Evolutionary conservation across 2,329 filamentous ascomycete genomes (phyloP).

Genomic region (Neonectria faginata): DNA sequence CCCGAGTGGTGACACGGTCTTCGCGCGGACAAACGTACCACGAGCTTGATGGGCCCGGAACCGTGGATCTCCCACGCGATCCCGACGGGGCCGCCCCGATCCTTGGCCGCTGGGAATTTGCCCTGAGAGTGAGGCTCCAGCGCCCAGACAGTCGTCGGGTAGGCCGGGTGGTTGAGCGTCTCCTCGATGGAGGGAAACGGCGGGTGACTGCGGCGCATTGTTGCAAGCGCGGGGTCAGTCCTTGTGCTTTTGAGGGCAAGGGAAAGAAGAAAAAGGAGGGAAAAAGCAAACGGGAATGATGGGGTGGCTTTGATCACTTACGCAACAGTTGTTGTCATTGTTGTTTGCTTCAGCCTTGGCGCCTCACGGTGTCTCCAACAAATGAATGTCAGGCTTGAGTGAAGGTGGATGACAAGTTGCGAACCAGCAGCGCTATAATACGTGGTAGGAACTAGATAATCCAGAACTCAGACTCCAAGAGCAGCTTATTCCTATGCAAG

Average conservation of each 20-base stretch:
- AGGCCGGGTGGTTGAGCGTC: conserved; percentile 74
- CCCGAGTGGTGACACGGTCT: background rate
- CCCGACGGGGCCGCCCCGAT: conserved; percentile 79
- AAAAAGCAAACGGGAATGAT: background rate
- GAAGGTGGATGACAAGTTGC: background rate
- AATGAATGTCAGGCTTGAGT: background rate
- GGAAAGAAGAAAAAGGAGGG: background rate
- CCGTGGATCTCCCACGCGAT: conserved; percentile 87
- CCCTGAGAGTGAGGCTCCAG: conserved; percentile 75
- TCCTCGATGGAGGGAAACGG: conserved; percentile 63
- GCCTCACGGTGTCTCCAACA: background rate
- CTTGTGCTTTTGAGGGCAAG: background rate
- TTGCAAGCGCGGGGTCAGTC: background rate
- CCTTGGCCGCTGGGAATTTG: conserved; percentile 72
- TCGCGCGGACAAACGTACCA: conserved; percentile 66
- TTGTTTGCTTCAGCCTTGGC: conserved; percentile 17
- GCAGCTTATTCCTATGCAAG: background rate
- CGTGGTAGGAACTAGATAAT: background rate
- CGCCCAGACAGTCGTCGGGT: conserved; percentile 73
- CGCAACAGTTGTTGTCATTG: conserved; percentile 13
- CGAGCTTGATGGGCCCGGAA: conserved; percentile 75
- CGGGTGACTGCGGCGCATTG: conserved; percentile 26
- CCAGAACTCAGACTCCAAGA: background rate
- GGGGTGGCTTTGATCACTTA: conserved; percentile 9
- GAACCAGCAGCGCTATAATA: background rate